Conservation (phyloP, 1,139 yeast genomes). For the Kurtzmaniella quercitrusa region DNA sequence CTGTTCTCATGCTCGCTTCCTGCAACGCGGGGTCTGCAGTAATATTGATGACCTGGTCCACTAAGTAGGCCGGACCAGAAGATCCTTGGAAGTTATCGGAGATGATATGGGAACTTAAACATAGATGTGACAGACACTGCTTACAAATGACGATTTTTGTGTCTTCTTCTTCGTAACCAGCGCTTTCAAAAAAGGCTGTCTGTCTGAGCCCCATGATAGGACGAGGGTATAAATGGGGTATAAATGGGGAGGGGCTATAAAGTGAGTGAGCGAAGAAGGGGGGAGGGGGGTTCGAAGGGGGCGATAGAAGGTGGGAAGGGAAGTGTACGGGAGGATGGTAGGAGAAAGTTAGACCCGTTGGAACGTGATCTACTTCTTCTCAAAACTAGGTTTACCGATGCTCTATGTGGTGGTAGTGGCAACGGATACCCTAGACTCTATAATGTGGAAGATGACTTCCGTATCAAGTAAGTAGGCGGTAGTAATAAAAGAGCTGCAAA, state of each 20-base stretch:
- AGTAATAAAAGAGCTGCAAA: too few relatives aligned
- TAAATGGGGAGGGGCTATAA: background rate
- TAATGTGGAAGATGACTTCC: too few relatives aligned
- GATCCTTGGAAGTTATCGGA: constrained; percentile 50
- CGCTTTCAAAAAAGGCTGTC: constrained; percentile 35
- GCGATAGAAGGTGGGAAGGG: too few relatives aligned
- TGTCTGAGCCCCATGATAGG: constrained; percentile 31
- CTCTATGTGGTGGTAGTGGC: too few relatives aligned
- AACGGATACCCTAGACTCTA: too few relatives aligned
- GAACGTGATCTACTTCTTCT: too few relatives aligned
- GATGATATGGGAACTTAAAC: constrained; percentile 41
- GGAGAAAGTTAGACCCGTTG: too few relatives aligned
- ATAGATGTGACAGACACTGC: constrained; percentile 51
- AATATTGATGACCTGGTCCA: constrained; percentile 44
- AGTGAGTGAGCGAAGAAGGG: background rate
- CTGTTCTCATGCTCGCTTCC: constrained; percentile 61
- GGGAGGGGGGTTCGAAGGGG: too few relatives aligned
- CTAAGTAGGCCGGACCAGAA: constrained; percentile 51
- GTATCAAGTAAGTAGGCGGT: too few relatives aligned
- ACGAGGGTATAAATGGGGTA: background rate
- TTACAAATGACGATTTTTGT: constrained; percentile 46
- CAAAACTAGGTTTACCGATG: too few relatives aligned
- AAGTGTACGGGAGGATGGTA: too few relatives aligned
- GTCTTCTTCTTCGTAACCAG: constrained; percentile 29
- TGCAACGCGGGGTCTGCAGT: constrained; percentile 26